Base-by-base conservation (phyloP, 495 filamentous ascomycete species). In the Hyaloscypha bicolor region DNA sequence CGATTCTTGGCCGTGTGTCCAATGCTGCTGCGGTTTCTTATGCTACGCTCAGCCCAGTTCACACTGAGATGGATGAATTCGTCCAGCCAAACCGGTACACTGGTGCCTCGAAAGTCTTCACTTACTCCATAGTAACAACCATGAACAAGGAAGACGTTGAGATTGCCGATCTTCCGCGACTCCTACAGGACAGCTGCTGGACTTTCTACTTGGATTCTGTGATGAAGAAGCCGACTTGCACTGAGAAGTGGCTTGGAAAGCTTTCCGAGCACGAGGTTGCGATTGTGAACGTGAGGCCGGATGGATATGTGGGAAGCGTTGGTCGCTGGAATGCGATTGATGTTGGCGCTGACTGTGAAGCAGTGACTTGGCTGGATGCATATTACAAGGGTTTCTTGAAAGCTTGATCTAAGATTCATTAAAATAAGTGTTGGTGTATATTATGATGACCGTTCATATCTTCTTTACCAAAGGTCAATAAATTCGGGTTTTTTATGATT, bases 231-330 rank as follows among this genome's bases (percentile, higher is more conserved):
- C 80, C 78, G 6, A 77, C 80, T 9, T 76, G 81, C 52, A 67
- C 65, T 6, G 69, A 71, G 57, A 71, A 71, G 73, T 92, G 88
- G 88, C 77, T 87, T 32, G 88, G 86, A n/a, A 78, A 76, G 25
- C 64, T 90, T 22, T 74, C 74, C 0, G 75, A 75, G 2, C 78
- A 80, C 8, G 80, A 87, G 62, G 82, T 86, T 16, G 82, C 80
- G 31, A 80, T 90, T 32, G 82, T 87, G 55, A 84, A 86, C 70
- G 81, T 91, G 6, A 80, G 89, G 35, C 89, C 88, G 1, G 89
- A 91, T 75, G 88, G 88, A 30, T 91, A 91, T 75, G 82, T 90
- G 29, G 89, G 88, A 9, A 83, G 80, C 21, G 79, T 88, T 35
- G 80, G 81, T 14, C 76, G 77, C 22, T 91, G 85, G 85, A 75